These are phyloP conservation scores for Curvularia eragrostidis DNA, from an alignment of 2,329 filamentous ascomycete genomes.

Conservation along the genomic window DNA sequence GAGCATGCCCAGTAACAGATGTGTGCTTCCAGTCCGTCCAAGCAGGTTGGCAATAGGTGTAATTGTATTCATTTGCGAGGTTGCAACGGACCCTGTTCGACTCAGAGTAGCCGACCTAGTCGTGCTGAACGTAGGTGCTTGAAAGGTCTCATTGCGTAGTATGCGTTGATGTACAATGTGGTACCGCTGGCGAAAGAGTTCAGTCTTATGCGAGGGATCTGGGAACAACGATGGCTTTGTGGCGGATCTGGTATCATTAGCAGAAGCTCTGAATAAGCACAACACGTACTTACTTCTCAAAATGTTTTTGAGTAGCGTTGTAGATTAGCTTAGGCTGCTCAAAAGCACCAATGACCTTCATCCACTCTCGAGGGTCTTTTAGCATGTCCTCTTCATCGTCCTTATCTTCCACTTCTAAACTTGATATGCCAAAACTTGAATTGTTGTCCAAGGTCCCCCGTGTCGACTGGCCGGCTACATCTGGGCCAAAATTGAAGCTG, in stretches of 20 bases:
- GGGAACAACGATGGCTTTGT: constrained; percentile 64
- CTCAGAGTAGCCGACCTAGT: constrained; percentile 59
- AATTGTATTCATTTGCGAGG: constrained; percentile 73
- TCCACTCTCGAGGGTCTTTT: constrained; percentile 78
- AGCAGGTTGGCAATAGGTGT: constrained; percentile 80
- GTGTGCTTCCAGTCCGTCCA: constrained; percentile 81
- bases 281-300: constrained; percentile 68
- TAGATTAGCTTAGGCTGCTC: constrained; percentile 82
- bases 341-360: constrained; percentile 83
- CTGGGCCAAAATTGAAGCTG: constrained; percentile 66
- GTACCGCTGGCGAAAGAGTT: constrained; percentile 87
- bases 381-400: constrained; percentile 64
- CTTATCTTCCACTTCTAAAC: constrained; percentile 60
- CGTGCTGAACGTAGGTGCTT: constrained; percentile 75
- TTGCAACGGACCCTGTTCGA: constrained; percentile 63
- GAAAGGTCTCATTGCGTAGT: constrained; percentile 91
- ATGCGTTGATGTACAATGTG: constrained; percentile 91
- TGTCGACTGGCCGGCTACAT: constrained; percentile 28
- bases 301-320: constrained; percentile 84
- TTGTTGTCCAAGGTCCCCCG: constrained; percentile 62
- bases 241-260: constrained; percentile 45
- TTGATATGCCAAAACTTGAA: constrained; percentile 66
- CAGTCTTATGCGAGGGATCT: constrained; percentile 78
- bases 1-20: constrained; percentile 86
- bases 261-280: rapidly evolving